Evolutionary conservation across 1,284 basidiomycete genomes (phyloP), one percentile per base, ranked within the genome.

Genomic region (Peniophora sp.): DNA sequence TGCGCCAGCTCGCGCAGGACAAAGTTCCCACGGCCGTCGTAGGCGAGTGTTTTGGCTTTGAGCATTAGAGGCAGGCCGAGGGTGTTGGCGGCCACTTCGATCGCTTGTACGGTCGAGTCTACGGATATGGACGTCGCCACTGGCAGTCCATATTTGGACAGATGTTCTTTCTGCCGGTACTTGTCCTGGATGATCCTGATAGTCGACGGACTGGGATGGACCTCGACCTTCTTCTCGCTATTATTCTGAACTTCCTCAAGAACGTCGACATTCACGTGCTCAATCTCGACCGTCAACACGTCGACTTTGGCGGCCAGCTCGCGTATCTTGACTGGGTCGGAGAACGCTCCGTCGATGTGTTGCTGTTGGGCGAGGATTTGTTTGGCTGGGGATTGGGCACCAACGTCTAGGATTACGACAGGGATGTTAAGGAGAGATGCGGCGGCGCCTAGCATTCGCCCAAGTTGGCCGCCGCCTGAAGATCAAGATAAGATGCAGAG

Each of bases 121-220:
- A 93, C 78, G 1, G 69, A 62, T 1, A 81, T 58, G 56, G 87
- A 98, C 11, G 86, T 81, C 0, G 88, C 87, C 2, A 97, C 78
- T 0, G 93, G 85, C 46, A 88, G 76, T 1, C 73, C 73, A 35
- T 75, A 69, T 5, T 73, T 62, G 9, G 68, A 67, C 3, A 97
- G 75, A 62, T 95, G 88, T 51, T 78, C 70, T 71, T 99, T 98
- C 65, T 99, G 96, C 9, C 75, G 70, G 65, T 85, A 88, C 72
- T 99, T 99, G 76, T 99, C 95, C 70, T 99, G 97, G 57, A 99
- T 97, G 48, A 88, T 76, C 39, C 81, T 76, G 63, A 99, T 89
- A 3, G 95, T 96, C 27, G 69, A 69, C 0, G 96, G 92, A 51
- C 79, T 80, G 0, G 96, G 96, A 65, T 96, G 93, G 3, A 98